These are phyloP conservation scores for Plantago ovata DNA, from an alignment of 257 asterid genomes.

Conservation along the genomic window DNA sequence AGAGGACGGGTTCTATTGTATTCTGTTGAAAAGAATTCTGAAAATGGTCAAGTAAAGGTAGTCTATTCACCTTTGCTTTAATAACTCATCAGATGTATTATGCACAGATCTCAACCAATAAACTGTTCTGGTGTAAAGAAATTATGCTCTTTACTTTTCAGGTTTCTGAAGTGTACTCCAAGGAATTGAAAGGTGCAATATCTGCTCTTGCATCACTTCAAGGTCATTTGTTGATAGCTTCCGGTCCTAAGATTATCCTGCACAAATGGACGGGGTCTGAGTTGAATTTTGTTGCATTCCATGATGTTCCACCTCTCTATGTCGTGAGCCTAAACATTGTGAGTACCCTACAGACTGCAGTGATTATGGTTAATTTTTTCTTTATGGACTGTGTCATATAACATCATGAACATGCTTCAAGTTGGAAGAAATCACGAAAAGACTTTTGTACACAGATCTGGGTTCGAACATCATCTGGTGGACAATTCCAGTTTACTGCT, in stretches of 20 bases:
- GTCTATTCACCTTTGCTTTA: constrained; percentile 12
- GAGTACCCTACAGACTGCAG: too few relatives aligned
- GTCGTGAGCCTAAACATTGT: constrained; percentile 98
- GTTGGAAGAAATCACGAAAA: too few relatives aligned
- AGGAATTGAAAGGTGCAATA: constrained; percentile 98
- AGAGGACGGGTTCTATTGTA: constrained; percentile 89
- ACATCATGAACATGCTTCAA: too few relatives aligned
- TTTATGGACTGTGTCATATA: too few relatives aligned
- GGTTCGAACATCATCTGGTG: too few relatives aligned
- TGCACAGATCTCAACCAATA: too few relatives aligned
- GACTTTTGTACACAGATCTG: too few relatives aligned
- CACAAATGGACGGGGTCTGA: constrained; percentile 98
- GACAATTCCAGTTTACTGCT: too few relatives aligned
- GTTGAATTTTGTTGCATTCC: constrained; percentile 82
- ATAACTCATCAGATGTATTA: background rate
- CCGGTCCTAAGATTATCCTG: constrained; percentile 91
- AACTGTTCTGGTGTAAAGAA: background rate
- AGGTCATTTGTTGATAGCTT: constrained; percentile 87
- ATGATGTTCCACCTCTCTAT: constrained; percentile 92
- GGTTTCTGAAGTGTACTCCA: constrained; percentile 86
- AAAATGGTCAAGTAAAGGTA: constrained; percentile 63
- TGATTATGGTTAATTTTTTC: too few relatives aligned
- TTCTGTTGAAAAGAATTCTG: constrained; percentile 69
- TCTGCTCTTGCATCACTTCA: constrained; percentile 97
- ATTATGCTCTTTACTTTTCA: constrained; percentile 16